phyloP scores from a whole-genome alignment of 257 asterid species.

The Jasminum sambac region DNA sequence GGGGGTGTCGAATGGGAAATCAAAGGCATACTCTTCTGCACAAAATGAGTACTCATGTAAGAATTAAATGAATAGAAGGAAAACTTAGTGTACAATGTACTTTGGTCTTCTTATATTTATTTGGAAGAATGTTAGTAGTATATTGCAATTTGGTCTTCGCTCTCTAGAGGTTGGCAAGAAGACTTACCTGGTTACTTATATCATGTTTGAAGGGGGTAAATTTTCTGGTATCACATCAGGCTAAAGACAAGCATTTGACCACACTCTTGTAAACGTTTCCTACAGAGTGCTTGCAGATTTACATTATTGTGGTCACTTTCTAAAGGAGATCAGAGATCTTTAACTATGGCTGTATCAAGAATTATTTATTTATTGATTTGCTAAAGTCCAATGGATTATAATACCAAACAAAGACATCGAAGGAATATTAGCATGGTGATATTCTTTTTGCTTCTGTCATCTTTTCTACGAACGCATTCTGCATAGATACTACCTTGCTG shows the following conservation, averaged over 20 bases:
- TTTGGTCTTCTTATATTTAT: background rate
- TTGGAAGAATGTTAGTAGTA: background rate
- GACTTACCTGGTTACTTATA: background rate
- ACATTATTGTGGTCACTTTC: background rate
- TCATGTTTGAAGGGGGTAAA: background rate
- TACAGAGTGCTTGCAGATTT: background rate
- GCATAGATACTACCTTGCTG: slow-evolving; percentile 7
- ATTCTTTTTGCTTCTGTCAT: slow-evolving; percentile 17
- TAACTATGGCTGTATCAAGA: slow-evolving; percentile 5
- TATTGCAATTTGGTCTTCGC: background rate
- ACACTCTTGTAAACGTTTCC: background rate
- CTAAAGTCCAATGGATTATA: background rate
- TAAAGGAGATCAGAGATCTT: background rate
- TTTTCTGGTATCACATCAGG: background rate
- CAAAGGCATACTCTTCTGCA: background rate
- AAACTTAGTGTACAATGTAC: too few species aligned
- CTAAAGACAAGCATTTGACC: background rate
- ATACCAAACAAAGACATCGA: slow-evolving; percentile 16
- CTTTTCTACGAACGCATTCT: slow-evolving; percentile 18
- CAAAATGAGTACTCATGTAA: too few species aligned
- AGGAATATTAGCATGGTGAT: slow-evolving; percentile 7
- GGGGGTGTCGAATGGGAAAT: too few species aligned
- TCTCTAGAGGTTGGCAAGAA: background rate
- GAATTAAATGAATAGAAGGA: too few species aligned
- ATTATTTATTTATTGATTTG: background rate